These are phyloP conservation scores for Serpula lacrymans DNA, from an alignment of 768 basidiomycete genomes.

Conservation along the genomic window DNA sequence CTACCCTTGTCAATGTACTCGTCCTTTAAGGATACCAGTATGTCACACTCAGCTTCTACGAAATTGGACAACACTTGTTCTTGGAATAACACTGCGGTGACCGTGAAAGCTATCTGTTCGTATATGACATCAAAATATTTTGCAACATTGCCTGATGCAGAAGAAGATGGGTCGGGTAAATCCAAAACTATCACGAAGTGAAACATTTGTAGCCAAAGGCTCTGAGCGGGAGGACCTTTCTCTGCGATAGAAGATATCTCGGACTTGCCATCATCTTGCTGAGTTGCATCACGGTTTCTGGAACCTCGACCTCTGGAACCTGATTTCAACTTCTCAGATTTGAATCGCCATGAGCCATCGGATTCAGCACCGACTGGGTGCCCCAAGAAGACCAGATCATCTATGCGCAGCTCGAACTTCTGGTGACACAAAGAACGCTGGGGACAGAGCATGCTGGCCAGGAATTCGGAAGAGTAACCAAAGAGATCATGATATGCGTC, in stretches of 20 bases:
- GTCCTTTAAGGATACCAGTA: conserved; percentile 68
- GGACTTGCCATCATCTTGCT: conserved; percentile 30
- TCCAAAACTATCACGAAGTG: conserved; percentile 87
- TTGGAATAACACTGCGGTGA: conserved; percentile 89
- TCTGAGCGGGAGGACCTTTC: conserved; percentile 20
- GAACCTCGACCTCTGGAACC: conserved; percentile 56
- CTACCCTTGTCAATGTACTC: conserved; percentile 62
- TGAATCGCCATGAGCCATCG: conserved; percentile 75
- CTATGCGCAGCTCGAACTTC: conserved; percentile 89
- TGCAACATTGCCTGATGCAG: conserved; percentile 69
- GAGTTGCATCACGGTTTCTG: conserved; percentile 38
- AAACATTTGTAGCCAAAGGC: conserved; percentile 68
- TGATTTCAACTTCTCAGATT: conserved; percentile 52
- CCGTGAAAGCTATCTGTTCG: conserved; percentile 82
- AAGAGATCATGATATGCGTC: conserved; percentile 69
- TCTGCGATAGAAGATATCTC: conserved; percentile 35
- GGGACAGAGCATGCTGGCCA: conserved; percentile 81
- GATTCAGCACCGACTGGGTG: conserved; percentile 85
- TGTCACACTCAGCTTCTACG: conserved; percentile 78
- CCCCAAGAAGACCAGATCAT: conserved; percentile 90
- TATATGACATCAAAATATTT: conserved; percentile 87
- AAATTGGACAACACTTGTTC: conserved; percentile 87
- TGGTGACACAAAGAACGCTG: conserved; percentile 81
- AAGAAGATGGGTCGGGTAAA: conserved; percentile 85
- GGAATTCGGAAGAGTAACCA: conserved; percentile 75